Base-by-base conservation (phyloP, 2,329 filamentous ascomycete species). In the Beauveria sp. region DNA sequence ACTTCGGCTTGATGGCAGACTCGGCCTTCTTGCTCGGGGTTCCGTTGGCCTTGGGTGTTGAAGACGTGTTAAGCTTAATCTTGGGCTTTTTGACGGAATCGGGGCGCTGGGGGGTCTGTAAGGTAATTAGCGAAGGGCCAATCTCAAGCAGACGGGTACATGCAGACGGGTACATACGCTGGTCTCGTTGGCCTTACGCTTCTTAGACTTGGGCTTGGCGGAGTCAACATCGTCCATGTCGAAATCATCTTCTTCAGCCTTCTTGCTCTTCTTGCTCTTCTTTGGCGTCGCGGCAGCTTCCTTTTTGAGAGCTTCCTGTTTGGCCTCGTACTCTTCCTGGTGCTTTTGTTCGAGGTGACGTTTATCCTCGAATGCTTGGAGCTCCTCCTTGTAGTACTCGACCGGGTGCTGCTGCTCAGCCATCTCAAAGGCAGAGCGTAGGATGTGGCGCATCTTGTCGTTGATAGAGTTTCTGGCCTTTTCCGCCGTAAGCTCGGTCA, bases 121-220 rank as follows among this genome's bases (percentile, higher is more conserved):
- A 50, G 4, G 6, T 8, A 4, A 12, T 28, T 54, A 20, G 28
- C 3, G n/a, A 2, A n/a, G 4, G 3, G 41, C 43, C 12, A 63
- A 69, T 61, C 70, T 47, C 46, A 28, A 9, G 20, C 22, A 20
- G 9, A 40, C 20, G 41, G 24, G 10, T 16, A 64, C 72, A 71
- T 22, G 20, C 22, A 20, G 9, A 40, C 20, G 34, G 24, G 10
- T 16, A 64, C 72, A 71, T 66, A 78, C 76, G 63, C 76, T 88
- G 26, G 80, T 81, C n/a, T 85, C 85, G 16, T 85, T 89, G 67
- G 92, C 92, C 84, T 96, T 96, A 69, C 92, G 88, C 82, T 96
- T 96, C 83, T 78, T 79, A 7, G 74, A 69, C 65, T 76, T 76
- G 70, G 91, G 88, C 83, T 96, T 96, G 68, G 73, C 70, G 40